Evolutionary conservation across 352 stramenopile species (phyloP), one percentile per base, ranked within the genome.

Genomic region (Phytophthora pinifolia): DNA sequence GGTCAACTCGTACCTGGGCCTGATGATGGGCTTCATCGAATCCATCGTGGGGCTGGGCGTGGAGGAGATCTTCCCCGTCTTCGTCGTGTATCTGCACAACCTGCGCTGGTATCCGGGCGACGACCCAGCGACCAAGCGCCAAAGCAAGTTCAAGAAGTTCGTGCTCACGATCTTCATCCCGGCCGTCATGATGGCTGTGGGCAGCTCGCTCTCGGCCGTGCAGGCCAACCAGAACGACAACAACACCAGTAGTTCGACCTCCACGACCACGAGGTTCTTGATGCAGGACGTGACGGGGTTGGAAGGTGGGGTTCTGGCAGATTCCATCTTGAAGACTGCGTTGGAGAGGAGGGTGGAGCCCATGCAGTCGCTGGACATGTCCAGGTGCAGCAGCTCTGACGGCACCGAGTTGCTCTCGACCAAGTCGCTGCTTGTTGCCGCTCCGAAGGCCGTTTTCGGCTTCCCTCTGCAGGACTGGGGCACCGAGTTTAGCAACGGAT

Each of bases 71-170:
- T 79, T 86, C 45, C 70, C 76, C 3, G 72, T 83, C 9, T 86
- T 82, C 42, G 70, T 80, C 35, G 76, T 86, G 18, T 86, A 86
- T 41, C 54, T 83, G 37, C 76, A 86, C 54, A 86, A 86, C 44
- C 42, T 82, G 33, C 63, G 75, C 46, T 86, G 76, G 76, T 83
- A 72, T 22, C 65, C 63, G 7, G 51, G 61, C 10, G 73, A 86
- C 36, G 71, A 79, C 37, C 73, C 73, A 17, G 70, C 59, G 2
- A 70, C 62, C 12, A 76, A 76, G 50, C 65, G 64, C 45, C 66
- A 72, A 34, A 70, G 65, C 59, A 83, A 83, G 55, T 61, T 72
- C 54, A 86, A 86, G 61, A 80, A 81, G 51, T 68, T 72, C n/a
- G 60, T 63, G 17, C 70, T 86, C 27, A 76, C 70, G 43, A 72